phyloP scores from a whole-genome alignment of 164 flowering plant species.

The Piper betle region DNA sequence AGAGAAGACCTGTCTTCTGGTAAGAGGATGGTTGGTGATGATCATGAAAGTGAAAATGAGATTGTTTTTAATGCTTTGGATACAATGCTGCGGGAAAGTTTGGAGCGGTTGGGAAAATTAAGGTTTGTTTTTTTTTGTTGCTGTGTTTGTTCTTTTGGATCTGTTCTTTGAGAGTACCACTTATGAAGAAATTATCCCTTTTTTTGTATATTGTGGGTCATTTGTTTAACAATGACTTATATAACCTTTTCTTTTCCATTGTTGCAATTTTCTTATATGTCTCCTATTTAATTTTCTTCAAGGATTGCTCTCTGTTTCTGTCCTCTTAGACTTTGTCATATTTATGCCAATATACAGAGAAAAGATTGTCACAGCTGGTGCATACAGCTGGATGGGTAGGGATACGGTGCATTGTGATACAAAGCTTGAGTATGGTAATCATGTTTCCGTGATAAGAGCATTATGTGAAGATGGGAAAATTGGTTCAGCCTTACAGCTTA shows the following conservation, averaged over 20 bases:
- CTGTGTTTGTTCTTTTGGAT: neutral
- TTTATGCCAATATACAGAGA: constrained; percentile 30
- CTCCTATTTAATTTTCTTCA: neutral
- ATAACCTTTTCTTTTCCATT: no score
- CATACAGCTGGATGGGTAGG: neutral
- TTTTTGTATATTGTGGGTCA: no score
- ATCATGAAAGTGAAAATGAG: constrained; percentile 18
- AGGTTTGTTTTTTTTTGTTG: constrained; percentile 24
- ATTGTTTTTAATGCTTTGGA: constrained; percentile 52
- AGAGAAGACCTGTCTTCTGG: constrained; percentile 18
- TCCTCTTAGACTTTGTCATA: neutral
- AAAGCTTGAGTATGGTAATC: constrained; percentile 7
- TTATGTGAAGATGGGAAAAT: constrained; percentile 49
- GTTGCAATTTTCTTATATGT: no score
- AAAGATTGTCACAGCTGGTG: constrained; percentile 23
- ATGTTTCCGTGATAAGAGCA: constrained; percentile 22
- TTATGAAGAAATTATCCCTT: no score
- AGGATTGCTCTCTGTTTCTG: neutral
- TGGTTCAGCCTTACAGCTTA: constrained; percentile 42
- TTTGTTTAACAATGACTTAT: no score
- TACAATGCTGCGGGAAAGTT: constrained; percentile 34
- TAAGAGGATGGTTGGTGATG: constrained; percentile 10
- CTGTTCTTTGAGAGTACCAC: neutral
- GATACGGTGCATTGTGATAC: constrained; percentile 4
- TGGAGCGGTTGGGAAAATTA: constrained; percentile 48